Percentiles rank a stretch among this genome's conserved stretches.
Conservation (phyloP, 192 early-diverging fungal genomes). For the Allomyces javanicus region DNA sequence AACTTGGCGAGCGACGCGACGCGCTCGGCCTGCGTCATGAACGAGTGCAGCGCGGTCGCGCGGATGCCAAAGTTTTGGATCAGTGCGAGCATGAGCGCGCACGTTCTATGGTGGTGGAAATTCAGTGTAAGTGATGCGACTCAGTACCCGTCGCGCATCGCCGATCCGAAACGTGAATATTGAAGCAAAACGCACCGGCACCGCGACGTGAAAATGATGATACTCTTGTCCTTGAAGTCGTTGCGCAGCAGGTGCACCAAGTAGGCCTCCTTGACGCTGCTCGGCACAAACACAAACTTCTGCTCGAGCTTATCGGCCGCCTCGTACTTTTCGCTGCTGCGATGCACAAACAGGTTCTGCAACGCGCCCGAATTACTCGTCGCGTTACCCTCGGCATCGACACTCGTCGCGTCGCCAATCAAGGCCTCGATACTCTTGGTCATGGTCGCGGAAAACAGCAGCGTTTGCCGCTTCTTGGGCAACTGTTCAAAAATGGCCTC, state of each 20-base stretch:
- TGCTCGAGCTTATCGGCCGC: slow-evolving; percentile 36
- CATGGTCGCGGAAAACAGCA: slow-evolving; percentile 95
- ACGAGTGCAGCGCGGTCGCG: slow-evolving; percentile 75
- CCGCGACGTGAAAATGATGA: slow-evolving; percentile 80
- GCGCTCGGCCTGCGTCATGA: slow-evolving; percentile 82
- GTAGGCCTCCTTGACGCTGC: slow-evolving; percentile 74
- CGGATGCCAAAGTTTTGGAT: slow-evolving; percentile 77
- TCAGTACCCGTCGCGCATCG: too few relatives aligned
- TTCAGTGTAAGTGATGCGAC: too few relatives aligned
- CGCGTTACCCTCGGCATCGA: slow-evolving; percentile 38
- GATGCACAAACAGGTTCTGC: slow-evolving; percentile 19
- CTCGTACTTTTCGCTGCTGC: slow-evolving; percentile 19
- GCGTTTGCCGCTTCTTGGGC: slow-evolving; percentile 70
- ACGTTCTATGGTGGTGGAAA: slow-evolving; percentile 20
- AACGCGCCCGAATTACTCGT: neutral
- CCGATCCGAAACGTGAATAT: neutral
- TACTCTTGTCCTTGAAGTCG: slow-evolving; percentile 50
- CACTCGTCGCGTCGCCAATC: slow-evolving; percentile 18
- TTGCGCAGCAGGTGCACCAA: slow-evolving; percentile 57
- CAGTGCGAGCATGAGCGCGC: slow-evolving; percentile 68
- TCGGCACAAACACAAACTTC: slow-evolving; percentile 79
- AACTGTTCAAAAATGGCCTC: slow-evolving; percentile 52
- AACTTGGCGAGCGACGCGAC: slow-evolving; percentile 82
- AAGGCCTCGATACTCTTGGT: slow-evolving; percentile 67
- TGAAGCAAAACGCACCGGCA: slow-evolving; percentile 18